Conservation (phyloP, 1,284 basidiomycete species). For the Thecaphora thlaspeos region DNA sequence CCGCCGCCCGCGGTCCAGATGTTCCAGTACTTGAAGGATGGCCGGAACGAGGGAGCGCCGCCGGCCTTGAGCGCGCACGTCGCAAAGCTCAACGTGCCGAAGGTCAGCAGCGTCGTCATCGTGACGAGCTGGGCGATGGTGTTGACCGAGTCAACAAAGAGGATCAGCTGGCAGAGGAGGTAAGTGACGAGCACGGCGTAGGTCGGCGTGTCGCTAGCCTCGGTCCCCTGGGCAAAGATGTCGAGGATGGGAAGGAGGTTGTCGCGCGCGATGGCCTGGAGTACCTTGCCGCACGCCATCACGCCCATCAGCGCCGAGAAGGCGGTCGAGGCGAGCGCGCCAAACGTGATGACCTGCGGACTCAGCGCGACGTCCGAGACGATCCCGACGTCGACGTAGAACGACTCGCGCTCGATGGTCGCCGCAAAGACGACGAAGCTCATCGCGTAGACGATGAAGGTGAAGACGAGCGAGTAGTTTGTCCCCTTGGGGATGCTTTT, state of each 20-base stretch:
- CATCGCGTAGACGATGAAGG: conserved; percentile 49
- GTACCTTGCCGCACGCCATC: conserved; percentile 55
- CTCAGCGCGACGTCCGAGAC: conserved; percentile 52
- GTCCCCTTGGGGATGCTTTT: conserved; percentile 58
- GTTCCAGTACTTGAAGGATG: conserved; percentile 57
- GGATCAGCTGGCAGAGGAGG: conserved; percentile 48
- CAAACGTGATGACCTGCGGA: conserved; percentile 52
- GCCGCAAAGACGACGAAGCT: conserved; percentile 52
- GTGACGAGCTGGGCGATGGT: conserved; percentile 56
- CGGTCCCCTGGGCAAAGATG: conserved; percentile 54
- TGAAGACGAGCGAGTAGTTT: conserved; percentile 54
- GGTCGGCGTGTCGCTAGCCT: conserved; percentile 51
- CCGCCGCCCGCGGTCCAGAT: conserved; percentile 56
- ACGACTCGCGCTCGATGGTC: conserved; percentile 51
- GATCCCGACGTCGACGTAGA: conserved; percentile 54
- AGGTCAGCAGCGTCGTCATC: conserved; percentile 56
- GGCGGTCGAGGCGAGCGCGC: conserved; percentile 52
- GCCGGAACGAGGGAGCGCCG: conserved; percentile 56
- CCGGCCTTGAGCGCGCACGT: conserved; percentile 56
- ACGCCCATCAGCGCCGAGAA: conserved; percentile 57
- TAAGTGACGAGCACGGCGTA: conserved; percentile 53
- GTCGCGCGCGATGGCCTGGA: conserved; percentile 56
- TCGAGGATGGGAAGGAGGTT: conserved; percentile 51
- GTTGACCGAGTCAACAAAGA: conserved; percentile 56
- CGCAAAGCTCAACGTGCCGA: conserved; percentile 54